Percentiles rank a stretch among this genome's conserved stretches.
These are phyloP conservation scores for Rossbeevera mucosa DNA, from an alignment of 768 basidiomycete species.

Conservation along the genomic window DNA sequence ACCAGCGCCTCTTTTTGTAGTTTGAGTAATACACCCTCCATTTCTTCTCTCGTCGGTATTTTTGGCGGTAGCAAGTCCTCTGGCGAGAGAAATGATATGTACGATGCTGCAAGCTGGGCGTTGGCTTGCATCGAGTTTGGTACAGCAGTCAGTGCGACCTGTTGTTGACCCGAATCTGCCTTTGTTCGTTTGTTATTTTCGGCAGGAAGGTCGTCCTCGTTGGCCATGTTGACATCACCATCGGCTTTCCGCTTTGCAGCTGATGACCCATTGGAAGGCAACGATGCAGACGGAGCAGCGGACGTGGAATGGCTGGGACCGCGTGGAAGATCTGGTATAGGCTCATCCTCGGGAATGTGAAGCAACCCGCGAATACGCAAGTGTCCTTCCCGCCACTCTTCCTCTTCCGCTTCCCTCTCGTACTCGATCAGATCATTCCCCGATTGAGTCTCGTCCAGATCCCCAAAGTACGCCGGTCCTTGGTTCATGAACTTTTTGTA, in stretches of 20 bases:
- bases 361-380: constrained; percentile 50
- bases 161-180: constrained; percentile 10
- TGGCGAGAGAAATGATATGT: constrained; percentile 70
- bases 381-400: constrained; percentile 67
- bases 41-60: constrained; percentile 70
- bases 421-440: constrained; percentile 63
- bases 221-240: constrained; percentile 34
- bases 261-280: constrained; percentile 15
- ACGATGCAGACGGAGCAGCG: constrained; percentile 17
- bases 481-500: constrained; percentile 89
- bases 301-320: constrained; percentile 7
- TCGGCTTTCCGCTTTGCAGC: constrained; percentile 56
- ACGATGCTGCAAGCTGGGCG: constrained; percentile 59
- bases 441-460: constrained; percentile 65
- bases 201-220: constrained; percentile 23
- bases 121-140: constrained; percentile 24
- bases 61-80: constrained; percentile 72
- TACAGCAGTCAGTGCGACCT: neutral
- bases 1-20: constrained; percentile 78
- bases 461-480: constrained; percentile 87
- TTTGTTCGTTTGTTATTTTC: constrained; percentile 32
- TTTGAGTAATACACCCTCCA: constrained; percentile 71
- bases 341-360: constrained; percentile 46
- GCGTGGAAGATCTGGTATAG: constrained; percentile 49
- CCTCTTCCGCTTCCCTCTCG: constrained; percentile 68